These are phyloP conservation scores for Alnus rubra DNA, from an alignment of 306 rosid species.

Conservation along the genomic window DNA sequence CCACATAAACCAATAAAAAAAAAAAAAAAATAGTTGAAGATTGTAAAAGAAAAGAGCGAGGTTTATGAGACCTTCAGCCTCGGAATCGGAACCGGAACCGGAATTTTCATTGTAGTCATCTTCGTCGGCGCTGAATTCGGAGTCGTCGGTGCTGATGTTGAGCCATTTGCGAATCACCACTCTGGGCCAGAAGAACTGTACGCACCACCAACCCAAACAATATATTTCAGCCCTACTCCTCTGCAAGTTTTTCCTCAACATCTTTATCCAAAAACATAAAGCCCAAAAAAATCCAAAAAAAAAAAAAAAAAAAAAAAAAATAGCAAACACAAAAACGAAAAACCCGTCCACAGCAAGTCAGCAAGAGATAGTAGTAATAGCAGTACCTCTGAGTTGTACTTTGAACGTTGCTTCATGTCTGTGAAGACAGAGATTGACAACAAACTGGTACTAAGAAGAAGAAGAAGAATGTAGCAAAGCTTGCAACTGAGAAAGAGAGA, in stretches of 20 bases:
- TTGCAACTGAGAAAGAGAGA: constrained; percentile 1
- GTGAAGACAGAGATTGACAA: constrained; percentile 4
- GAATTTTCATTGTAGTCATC: constrained; percentile 51
- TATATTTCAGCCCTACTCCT: constrained; percentile 68
- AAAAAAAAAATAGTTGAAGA: not conserved
- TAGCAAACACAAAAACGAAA: not conserved
- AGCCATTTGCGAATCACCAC: constrained; percentile 83
- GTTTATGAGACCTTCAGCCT: not conserved
- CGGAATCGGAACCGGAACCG: not conserved
- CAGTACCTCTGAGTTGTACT: constrained; percentile 53
- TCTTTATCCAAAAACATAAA: constrained; percentile 40
- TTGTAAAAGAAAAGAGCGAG: not conserved
- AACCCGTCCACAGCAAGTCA: not conserved
- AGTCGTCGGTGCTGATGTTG: constrained; percentile 51
- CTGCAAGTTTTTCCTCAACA: constrained; percentile 65
- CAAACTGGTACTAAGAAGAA: constrained; percentile 17
- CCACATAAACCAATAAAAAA: not conserved
- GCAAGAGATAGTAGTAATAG: constrained; percentile 5
- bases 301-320: not conserved
- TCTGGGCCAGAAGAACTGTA: constrained; percentile 79
- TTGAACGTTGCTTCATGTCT: constrained; percentile 53
- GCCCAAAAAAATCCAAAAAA: constrained; percentile 11
- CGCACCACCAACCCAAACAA: constrained; percentile 52
- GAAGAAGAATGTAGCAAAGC: constrained; percentile 12
- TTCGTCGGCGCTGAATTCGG: constrained; percentile 72